Evolutionary conservation across 148 eudicot species (phyloP), one percentile per base, ranked within the genome.

Genomic region (Rhododendron mucronatum): DNA sequence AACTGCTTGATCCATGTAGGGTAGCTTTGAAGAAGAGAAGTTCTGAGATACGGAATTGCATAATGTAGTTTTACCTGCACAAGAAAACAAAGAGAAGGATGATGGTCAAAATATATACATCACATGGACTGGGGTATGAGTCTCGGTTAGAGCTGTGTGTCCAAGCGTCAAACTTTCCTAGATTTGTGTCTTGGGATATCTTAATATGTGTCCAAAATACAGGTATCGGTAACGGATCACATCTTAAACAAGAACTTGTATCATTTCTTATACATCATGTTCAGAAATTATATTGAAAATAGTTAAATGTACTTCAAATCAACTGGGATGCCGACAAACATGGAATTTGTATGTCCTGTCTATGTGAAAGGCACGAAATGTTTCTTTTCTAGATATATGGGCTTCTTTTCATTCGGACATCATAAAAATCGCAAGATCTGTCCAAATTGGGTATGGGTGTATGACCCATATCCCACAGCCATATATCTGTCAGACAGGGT

Each of bases 11-110:
- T 92, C 92, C 41, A 92, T 85, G 86, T 95, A 95, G 26, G 97
- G 98, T 67, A 92, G 69, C 80, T 93, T 94, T 74, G 93, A 82
- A 75, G 96, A 88, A 84, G 93, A 91, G 76, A 93, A 86, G 83
- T 92, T 93, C 51, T 93, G 90, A 33, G 90, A 86, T 89, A 95
- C 92, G 15, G 98, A 92, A 75, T 92, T 92, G 91, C 94, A 92
- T 16, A 97, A 84, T 35, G 99, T 93, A 81, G 90, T 85, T 91
- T 97, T 96, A 80, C 98, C 97, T 95, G 93, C 94, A 91, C 78
- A 37, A 26, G 48, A 18, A 44, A 51, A 16, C 2, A n/a, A 26
- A 39, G 37, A 23, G 14, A 18, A 11, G 80, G 26, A 77, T 44
- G 80, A 41, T 20, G n/a, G 55, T 39, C 45, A 21, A 61, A 61